Evolutionary conservation across 176 grass and related monocot species (phyloP).

Genomic region (Carex scoparia): DNA sequence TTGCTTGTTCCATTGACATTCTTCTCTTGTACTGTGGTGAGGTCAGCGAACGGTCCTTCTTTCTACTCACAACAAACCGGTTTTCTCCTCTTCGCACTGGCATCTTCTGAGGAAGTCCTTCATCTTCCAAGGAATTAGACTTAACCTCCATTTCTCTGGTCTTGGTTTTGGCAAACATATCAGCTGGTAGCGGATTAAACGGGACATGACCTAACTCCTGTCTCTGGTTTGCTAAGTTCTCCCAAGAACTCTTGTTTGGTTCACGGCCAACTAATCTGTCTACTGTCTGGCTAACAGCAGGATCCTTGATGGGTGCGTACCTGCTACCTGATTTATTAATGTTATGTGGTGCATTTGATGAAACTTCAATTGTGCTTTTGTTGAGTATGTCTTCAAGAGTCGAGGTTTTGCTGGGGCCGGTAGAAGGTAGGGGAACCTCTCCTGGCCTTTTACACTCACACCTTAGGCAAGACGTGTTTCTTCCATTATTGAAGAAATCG

Average conservation of each 20-base stretch:
- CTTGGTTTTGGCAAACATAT: conserved; percentile 58
- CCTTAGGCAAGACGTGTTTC: conserved; percentile 82
- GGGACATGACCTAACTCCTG: conserved; percentile 45
- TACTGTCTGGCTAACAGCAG: conserved; percentile 58
- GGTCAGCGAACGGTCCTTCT: conserved; percentile 67
- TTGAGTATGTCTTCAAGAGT: conserved; percentile 61
- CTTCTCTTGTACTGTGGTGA: conserved; percentile 76
- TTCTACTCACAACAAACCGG: conserved; percentile 84
- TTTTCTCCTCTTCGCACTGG: conserved; percentile 84
- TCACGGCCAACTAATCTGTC: conserved; percentile 78
- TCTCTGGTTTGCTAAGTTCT: conserved; percentile 32
- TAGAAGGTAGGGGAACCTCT: conserved; percentile 35
- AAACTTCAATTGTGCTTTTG: conserved; percentile 36
- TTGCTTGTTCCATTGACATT: conserved; percentile 56
- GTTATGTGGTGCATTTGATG: conserved; percentile 30
- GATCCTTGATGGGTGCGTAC: conserved; percentile 4
- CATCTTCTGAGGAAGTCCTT: conserved; percentile 69
- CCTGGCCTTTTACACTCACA: conserved; percentile 71
- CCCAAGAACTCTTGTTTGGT: conserved; percentile 30
- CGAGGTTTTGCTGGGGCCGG: neutral
- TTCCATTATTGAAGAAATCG: conserved; percentile 84
- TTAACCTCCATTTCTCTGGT: conserved; percentile 18
- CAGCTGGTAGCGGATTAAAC: conserved; percentile 63
- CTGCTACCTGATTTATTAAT: neutral
- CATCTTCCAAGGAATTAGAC: conserved; percentile 34